phyloP scores from a whole-genome alignment of 345 rosid genomes.

The Pistacia integerrima region DNA sequence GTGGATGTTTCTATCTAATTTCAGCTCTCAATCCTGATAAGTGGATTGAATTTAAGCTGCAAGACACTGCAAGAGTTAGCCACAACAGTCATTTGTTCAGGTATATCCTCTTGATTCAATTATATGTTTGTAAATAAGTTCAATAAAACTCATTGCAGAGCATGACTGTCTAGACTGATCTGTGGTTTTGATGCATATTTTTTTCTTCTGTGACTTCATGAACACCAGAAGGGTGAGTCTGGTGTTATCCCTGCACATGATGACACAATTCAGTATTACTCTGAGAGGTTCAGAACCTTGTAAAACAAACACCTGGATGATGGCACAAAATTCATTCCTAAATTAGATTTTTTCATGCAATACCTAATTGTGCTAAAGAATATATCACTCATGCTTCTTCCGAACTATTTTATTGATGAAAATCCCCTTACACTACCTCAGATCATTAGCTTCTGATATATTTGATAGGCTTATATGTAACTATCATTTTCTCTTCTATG shows the following conservation, averaged over 20 bases:
- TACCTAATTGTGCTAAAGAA: no score
- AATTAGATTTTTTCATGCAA: no score
- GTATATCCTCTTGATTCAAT: conserved; percentile 32
- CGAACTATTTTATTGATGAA: no score
- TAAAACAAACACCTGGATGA: no score
- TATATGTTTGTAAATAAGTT: background rate
- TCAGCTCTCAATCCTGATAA: conserved; percentile 86
- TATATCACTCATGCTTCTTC: no score
- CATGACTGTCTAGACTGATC: background rate
- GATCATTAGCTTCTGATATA: no score
- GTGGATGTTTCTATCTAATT: conserved; percentile 20
- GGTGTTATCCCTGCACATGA: no score
- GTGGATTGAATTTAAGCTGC: conserved; percentile 93
- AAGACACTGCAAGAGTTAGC: conserved; percentile 92
- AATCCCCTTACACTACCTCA: no score
- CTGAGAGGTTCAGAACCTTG: no score
- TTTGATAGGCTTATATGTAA: no score
- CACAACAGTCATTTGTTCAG: conserved; percentile 88
- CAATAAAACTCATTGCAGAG: background rate
- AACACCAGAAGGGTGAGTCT: background rate
- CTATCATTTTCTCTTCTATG: no score
- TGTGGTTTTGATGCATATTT: background rate
- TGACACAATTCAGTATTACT: background rate
- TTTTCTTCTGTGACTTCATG: background rate
- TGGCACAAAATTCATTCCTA: no score